These are phyloP conservation scores for Boechera divaricarpa DNA, from an alignment of 345 rosid species.

Conservation along the genomic window DNA sequence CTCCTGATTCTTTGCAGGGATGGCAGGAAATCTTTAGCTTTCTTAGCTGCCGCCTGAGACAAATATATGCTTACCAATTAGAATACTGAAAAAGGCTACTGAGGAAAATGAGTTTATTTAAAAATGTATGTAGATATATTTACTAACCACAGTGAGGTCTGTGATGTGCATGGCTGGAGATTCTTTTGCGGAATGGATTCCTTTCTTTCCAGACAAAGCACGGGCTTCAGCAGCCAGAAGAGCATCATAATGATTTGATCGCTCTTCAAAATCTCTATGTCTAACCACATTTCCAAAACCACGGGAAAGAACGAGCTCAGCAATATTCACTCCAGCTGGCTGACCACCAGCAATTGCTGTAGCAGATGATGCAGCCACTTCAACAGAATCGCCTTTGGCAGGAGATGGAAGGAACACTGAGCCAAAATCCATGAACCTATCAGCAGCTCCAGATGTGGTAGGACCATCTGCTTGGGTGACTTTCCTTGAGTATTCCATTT, in stretches of 20 bases:
- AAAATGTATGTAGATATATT: slow-evolving; percentile 4
- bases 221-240: slow-evolving; percentile 95
- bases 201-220: slow-evolving; percentile 75
- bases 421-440: slow-evolving; percentile 91
- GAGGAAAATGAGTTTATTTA: background rate
- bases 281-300: slow-evolving; percentile 82
- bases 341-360: slow-evolving; percentile 49
- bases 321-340: slow-evolving; percentile 74
- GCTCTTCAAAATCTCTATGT: slow-evolving; percentile 95
- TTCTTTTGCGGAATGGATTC: slow-evolving; percentile 81
- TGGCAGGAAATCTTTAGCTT: slow-evolving; percentile 88
- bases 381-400: slow-evolving; percentile 67
- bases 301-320: slow-evolving; percentile 78
- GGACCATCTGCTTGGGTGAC: slow-evolving; percentile 68
- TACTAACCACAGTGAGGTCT: slow-evolving; percentile 76
- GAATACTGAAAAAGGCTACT: slow-evolving; percentile 2
- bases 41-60: slow-evolving; percentile 78
- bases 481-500: slow-evolving; percentile 98
- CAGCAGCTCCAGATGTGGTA: slow-evolving; percentile 58
- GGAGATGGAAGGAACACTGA: slow-evolving; percentile 79
- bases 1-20: slow-evolving; percentile 76
- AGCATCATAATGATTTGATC: slow-evolving; percentile 91
- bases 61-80: slow-evolving; percentile 20
- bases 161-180: slow-evolving; percentile 78
- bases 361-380: slow-evolving; percentile 51